Conservation (phyloP, 352 stramenopile genomes). For the Globisporangium okanoganense region DNA sequence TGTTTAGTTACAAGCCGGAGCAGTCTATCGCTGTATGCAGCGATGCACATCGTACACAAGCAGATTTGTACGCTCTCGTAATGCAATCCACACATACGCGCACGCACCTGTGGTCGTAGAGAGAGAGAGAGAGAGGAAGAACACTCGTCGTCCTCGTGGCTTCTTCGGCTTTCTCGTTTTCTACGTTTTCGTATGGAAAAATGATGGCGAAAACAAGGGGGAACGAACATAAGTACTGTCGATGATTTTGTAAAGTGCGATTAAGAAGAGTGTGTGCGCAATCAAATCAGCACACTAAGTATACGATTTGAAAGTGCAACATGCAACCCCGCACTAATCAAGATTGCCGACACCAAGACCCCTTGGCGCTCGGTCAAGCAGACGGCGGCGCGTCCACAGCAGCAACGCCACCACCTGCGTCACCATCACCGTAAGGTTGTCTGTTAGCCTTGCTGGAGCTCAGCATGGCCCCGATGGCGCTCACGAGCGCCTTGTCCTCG, state of each 20-base stretch:
- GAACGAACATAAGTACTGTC: background rate
- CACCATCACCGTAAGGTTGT: background rate
- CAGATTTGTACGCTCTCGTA: background rate
- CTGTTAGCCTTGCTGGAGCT: background rate
- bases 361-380: background rate
- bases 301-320: background rate
- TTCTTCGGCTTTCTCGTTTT: too few relatives aligned
- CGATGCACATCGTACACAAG: background rate
- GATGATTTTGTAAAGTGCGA: background rate
- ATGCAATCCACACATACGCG: background rate
- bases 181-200: too few relatives aligned
- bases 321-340: background rate
- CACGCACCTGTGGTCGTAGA: too few relatives aligned
- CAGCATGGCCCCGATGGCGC: background rate
- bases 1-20: background rate
- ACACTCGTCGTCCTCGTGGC: too few relatives aligned
- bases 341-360: background rate
- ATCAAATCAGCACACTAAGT: background rate
- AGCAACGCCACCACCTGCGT: background rate
- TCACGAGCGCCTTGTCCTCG: constrained; percentile 11
- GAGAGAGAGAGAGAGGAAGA: too few relatives aligned
- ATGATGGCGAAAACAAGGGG: background rate
- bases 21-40: background rate
- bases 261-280: background rate
- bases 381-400: background rate